Evolutionary conservation across 257 asterid species (phyloP).

Genomic region (Handroanthus guayacan): DNA sequence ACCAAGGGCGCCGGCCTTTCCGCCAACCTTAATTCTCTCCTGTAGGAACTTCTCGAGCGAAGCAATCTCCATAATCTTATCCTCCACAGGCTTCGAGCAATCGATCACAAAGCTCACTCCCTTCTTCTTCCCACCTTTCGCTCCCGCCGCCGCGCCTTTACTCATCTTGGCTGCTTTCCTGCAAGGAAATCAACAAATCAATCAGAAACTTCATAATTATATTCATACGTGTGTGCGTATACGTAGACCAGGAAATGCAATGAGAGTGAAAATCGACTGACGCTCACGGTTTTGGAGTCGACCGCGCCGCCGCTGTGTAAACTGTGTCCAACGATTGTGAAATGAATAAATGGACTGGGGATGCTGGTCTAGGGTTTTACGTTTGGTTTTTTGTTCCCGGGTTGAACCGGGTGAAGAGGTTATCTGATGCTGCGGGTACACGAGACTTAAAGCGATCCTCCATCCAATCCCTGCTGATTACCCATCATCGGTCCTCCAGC

Average conservation of each 20-base stretch:
- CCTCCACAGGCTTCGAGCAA: slow-evolving; percentile 72
- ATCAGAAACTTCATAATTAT: slow-evolving; percentile 14
- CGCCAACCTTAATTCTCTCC: slow-evolving; percentile 74
- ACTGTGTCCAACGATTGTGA: slow-evolving; percentile 9
- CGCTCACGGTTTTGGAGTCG: slow-evolving; percentile 34
- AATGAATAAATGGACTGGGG: slow-evolving; percentile 14
- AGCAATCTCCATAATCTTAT: slow-evolving; percentile 70
- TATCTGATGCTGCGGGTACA: slow-evolving; percentile 30
- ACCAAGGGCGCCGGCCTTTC: slow-evolving; percentile 71
- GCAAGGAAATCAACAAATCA: slow-evolving; percentile 30
- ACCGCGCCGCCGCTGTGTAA: slow-evolving; percentile 33
- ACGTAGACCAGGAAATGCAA: neutral
- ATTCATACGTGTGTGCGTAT: neutral
- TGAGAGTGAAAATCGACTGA: neutral
- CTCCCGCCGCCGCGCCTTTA: slow-evolving; percentile 56
- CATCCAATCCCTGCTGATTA: neutral
- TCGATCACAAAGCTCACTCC: slow-evolving; percentile 59
- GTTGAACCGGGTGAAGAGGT: slow-evolving; percentile 34
- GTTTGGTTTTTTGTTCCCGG: slow-evolving; percentile 13
- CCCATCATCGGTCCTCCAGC: too few species aligned
- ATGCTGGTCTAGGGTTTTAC: slow-evolving; percentile 40
- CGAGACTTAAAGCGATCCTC: slow-evolving; percentile 16
- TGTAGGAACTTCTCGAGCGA: slow-evolving; percentile 70
- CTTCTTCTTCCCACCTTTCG: slow-evolving; percentile 76
- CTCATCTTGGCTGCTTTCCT: slow-evolving; percentile 60